Percentiles rank a stretch among this genome's conserved stretches.
These are phyloP conservation scores for Solanum sparsipilum DNA, from an alignment of 257 asterid species.

Conservation along the genomic window DNA sequence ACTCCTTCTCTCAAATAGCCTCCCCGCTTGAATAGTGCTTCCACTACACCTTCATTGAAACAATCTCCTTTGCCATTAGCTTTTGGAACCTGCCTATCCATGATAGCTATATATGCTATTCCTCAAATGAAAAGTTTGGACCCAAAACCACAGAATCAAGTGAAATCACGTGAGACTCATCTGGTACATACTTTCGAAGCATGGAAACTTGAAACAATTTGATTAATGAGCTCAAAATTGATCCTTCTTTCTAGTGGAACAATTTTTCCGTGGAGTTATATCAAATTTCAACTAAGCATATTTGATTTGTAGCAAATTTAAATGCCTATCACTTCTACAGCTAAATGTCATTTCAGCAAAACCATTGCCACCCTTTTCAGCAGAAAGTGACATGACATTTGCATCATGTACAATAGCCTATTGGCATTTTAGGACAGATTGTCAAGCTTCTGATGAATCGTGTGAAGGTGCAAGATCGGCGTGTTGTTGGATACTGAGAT, in stretches of 20 bases:
- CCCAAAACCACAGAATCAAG: not conserved
- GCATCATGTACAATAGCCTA: not conserved
- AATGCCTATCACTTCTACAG: not conserved
- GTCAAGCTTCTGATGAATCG: not conserved
- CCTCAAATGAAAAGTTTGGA: too few relatives aligned
- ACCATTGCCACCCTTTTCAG: too few relatives aligned
- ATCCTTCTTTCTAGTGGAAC: not conserved
- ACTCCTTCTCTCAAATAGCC: not conserved
- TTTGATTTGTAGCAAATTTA: not conserved
- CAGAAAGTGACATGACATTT: not conserved
- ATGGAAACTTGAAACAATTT: not conserved
- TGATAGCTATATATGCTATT: not conserved
- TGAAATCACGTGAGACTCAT: not conserved
- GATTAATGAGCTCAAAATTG: not conserved
- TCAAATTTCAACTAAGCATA: not conserved
- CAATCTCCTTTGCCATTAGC: too few relatives aligned
- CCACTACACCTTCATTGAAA: not conserved
- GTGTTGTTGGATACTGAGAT: too few relatives aligned
- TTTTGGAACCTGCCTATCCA: not conserved
- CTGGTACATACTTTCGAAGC: not conserved
- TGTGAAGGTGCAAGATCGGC: too few relatives aligned
- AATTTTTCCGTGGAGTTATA: too few relatives aligned
- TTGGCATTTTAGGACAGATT: not conserved
- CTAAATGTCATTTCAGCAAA: not conserved
- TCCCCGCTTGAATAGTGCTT: too few relatives aligned